Conservation (phyloP, 2,329 filamentous ascomycete species). For the Pseudogymnoascus sp. region DNA sequence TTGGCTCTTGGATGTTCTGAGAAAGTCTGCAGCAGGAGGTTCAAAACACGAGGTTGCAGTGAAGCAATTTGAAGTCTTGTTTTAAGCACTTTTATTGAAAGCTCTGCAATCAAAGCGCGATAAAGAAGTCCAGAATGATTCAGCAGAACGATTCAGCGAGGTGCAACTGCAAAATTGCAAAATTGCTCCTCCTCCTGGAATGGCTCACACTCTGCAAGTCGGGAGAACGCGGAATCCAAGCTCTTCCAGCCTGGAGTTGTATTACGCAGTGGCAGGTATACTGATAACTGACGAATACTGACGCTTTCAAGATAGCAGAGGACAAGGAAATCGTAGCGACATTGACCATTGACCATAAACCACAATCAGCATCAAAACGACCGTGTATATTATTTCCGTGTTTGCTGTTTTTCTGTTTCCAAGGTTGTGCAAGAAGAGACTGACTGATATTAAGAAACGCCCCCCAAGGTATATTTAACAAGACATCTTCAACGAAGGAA, state of each 20-base stretch:
- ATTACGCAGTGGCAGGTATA: conserved; percentile 1
- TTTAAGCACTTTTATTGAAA: not conserved
- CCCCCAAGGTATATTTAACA: not conserved
- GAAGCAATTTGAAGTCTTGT: not conserved
- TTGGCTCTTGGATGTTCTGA: not conserved
- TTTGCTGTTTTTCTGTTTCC: not conserved
- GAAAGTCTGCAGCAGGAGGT: not conserved
- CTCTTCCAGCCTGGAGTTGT: not conserved
- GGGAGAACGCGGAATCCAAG: not conserved
- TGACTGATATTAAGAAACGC: not conserved
- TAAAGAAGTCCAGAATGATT: not conserved
- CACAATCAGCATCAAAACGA: not conserved
- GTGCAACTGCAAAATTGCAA: not conserved
- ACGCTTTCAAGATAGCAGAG: not conserved
- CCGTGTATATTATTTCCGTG: not conserved
- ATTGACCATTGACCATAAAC: not conserved
- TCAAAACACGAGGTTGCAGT: not conserved
- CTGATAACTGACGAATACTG: conserved; percentile 2
- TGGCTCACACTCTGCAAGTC: not conserved
- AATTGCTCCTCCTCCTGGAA: not conserved
- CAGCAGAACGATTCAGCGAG: not conserved
- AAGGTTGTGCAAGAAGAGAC: not conserved
- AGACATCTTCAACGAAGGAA: not conserved
- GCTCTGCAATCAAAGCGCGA: not conserved
- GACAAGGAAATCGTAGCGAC: not conserved